Evolutionary conservation across 164 flowering plant genomes (phyloP), one percentile per base, ranked within the genome.

Genomic region (Chimonanthus praecox): DNA sequence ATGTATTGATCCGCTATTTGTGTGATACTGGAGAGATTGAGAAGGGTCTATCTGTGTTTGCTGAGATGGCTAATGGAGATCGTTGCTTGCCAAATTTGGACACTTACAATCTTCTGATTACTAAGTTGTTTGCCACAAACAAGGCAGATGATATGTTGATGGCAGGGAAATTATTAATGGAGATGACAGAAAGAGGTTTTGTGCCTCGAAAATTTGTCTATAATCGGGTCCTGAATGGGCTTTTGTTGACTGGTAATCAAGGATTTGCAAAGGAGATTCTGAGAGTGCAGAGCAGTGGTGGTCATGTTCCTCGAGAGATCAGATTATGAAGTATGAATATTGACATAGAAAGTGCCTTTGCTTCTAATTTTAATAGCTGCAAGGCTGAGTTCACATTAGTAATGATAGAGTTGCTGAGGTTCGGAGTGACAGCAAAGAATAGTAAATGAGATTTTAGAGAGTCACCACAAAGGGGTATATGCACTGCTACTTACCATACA

Each of bases 181-280:
- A 92, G 84, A 92, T 92, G 99, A 86, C 90, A 69, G 93, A 87
- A 65, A 84, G 94, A 80, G 94, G 97, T 66, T 92, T 89, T 77
- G 58, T 89, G 75, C 99, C 99, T 50, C 77, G 89, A 18, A 90
- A 58, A 73, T 87, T 91, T 58, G 88, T 84, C 10, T 89, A 88
- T 78, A 90, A 86, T 68, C 80, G 94, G 71, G 88, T 95, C 63
- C 73, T 95, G 77, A 83, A 95, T 83, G 99, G 97, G 70, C 92
- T 92, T 75, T 72, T 90, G 78, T 58, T 91, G 61, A 91, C 94
- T 15, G 98, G 96, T 18, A 88, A 91, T 80, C 97, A 94, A 80
- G 89, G 50, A 47, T 87, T 91, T 84, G 98, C 97, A 2, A 86
- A 83, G 77, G 93, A 90, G 82, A 88, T 92, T 65, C 71, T 94